Evolutionary conservation across 345 rosid genomes (phyloP).

Genomic region (Eucalyptus microcorys): DNA sequence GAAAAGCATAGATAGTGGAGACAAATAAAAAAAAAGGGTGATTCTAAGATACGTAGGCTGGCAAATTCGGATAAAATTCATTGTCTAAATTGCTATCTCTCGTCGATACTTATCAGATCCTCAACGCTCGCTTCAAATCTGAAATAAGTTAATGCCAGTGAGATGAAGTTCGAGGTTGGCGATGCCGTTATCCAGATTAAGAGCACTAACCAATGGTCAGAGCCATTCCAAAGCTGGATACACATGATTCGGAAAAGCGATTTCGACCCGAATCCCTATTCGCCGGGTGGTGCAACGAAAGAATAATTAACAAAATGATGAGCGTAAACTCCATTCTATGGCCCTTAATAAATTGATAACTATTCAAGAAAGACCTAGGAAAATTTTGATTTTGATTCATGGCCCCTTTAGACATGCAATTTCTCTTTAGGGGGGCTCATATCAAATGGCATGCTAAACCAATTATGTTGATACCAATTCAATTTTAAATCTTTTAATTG

Average conservation of each 20-base stretch:
- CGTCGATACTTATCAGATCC: neutral
- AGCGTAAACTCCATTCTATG: neutral
- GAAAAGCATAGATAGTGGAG: neutral
- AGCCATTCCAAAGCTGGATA: neutral
- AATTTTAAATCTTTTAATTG: accelerated
- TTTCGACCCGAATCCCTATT: neutral
- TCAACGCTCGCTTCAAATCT: neutral
- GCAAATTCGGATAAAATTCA: neutral
- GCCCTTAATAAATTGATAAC: neutral
- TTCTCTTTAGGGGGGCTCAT: neutral
- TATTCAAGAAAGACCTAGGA: neutral
- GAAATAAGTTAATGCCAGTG: neutral
- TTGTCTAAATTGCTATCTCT: neutral
- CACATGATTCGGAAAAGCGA: neutral
- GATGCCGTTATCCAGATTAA: neutral
- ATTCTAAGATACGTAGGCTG: neutral
- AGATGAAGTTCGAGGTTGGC: neutral
- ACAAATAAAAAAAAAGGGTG: neutral
- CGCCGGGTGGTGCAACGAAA: neutral
- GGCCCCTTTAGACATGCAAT: neutral
- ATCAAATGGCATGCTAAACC: neutral
- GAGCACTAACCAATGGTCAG: neutral
- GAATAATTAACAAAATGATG: neutral
- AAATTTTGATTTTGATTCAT: neutral
- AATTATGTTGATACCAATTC: too few relatives aligned